Evolutionary conservation across 2,329 filamentous ascomycete species (phyloP).

Genomic region (Penicillium sp.): DNA sequence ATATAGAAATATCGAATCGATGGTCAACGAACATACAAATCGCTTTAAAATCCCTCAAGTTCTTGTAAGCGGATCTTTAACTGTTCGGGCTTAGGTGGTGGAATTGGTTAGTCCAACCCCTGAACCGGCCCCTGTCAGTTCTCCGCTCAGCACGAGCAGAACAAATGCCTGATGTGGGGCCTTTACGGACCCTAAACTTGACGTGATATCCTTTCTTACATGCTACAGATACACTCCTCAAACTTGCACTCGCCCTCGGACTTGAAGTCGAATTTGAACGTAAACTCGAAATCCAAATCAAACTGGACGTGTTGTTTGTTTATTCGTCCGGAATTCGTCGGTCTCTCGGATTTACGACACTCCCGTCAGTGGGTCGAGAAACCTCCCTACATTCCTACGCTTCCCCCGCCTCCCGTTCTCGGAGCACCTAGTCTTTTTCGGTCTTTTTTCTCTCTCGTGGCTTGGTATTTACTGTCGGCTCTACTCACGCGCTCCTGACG

Average conservation of each 20-base stretch:
- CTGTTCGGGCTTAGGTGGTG: constrained; percentile 10
- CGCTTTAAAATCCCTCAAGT: not conserved
- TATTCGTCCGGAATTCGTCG: constrained; percentile 12
- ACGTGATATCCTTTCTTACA: not conserved
- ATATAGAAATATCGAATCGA: too few species aligned
- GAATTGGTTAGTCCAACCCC: constrained; percentile 19
- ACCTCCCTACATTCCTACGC: constrained; percentile 21
- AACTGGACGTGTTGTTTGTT: not conserved
- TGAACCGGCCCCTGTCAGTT: constrained; percentile 27
- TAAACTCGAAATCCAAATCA: not conserved
- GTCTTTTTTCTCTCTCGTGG: not conserved
- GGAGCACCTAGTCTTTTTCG: not conserved
- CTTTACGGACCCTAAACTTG: not conserved
- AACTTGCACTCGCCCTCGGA: not conserved
- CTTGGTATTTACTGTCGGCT: constrained; percentile 4
- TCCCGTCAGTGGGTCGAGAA: not conserved
- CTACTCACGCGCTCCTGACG: constrained; percentile 6
- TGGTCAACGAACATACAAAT: too few species aligned
- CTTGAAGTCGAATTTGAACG: not conserved
- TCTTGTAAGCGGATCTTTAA: constrained; percentile 8
- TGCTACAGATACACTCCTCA: not conserved
- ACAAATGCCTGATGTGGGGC: constrained; percentile 22
- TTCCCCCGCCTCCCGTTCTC: constrained; percentile 13
- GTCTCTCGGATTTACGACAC: constrained; percentile 17
- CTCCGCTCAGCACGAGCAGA: constrained; percentile 23